Percentiles rank a stretch among this genome's conserved stretches.
phyloP scores from a whole-genome alignment of 257 asterid genomes.

The Solanum ossicruentum region DNA sequence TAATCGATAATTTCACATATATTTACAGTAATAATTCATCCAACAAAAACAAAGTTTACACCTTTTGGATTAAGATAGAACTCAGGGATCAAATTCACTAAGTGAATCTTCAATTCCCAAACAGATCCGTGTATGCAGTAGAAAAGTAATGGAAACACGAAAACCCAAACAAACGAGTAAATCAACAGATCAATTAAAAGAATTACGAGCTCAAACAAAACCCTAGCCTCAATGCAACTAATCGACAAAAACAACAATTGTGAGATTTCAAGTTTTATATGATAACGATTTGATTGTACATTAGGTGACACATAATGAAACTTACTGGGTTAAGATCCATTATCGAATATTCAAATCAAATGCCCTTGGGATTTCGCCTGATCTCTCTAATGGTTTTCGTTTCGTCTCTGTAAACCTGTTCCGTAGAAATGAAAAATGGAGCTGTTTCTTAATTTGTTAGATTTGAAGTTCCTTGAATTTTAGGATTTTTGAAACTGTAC shows the following conservation, averaged over 20 bases:
- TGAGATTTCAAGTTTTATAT: neutral
- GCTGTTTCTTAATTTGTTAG: neutral
- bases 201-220: neutral
- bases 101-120: neutral
- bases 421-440: neutral
- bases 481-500: neutral
- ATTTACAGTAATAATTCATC: neutral
- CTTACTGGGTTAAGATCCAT: conserved; percentile 19
- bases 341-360: neutral
- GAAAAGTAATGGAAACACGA: neutral
- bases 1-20: neutral
- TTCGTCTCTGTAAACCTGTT: neutral
- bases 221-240: neutral
- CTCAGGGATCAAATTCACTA: neutral
- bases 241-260: neutral
- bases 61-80: neutral
- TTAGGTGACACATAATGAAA: neutral
- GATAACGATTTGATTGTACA: neutral
- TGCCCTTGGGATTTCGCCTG: neutral
- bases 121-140: neutral
- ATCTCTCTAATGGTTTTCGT: neutral
- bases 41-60: neutral
- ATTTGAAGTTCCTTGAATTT: neutral
- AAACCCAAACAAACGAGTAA: too few species aligned
- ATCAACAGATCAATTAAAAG: neutral